These are phyloP conservation scores for Mucor irregularis DNA, from an alignment of 371 early-diverging fungal species.

Conservation along the genomic window DNA sequence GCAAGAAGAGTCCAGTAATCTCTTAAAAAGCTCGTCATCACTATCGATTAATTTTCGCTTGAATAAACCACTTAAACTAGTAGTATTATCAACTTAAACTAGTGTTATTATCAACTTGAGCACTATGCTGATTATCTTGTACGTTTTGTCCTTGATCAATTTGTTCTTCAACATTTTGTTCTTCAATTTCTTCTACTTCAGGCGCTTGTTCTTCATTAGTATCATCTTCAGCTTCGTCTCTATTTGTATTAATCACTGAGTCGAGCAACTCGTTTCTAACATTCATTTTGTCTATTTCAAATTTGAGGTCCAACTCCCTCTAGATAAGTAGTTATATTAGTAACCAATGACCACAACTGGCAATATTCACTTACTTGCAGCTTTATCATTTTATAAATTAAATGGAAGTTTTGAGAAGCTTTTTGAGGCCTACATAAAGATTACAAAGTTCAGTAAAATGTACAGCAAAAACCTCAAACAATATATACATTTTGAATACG, in stretches of 20 bases:
- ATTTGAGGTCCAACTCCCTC: constrained; percentile 1
- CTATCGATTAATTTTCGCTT: background rate
- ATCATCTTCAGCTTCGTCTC: constrained; percentile 1
- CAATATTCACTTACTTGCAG: constrained; percentile 1
- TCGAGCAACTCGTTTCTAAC: background rate
- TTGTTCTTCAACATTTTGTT: too few species aligned
- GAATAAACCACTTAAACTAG: constrained; percentile 1
- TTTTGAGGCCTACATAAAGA: background rate
- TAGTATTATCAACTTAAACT: background rate
- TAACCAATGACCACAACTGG: background rate
- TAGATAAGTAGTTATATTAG: constrained; percentile 3
- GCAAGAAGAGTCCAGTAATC: background rate
- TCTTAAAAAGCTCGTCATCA: background rate
- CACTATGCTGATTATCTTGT: background rate
- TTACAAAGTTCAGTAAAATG: background rate
- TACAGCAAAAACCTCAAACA: background rate
- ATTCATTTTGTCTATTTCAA: background rate
- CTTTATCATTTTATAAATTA: constrained; percentile 3
- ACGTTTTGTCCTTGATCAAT: constrained; percentile 1
- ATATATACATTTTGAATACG: constrained; percentile 1
- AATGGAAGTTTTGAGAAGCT: background rate
- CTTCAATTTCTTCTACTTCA: background rate
- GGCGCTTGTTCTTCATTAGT: background rate
- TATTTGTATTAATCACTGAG: background rate
- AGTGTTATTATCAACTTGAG: background rate